Percentiles rank a stretch among this genome's conserved stretches.
Conservation (phyloP, 345 rosid species). For the Laguncularia racemosa region DNA sequence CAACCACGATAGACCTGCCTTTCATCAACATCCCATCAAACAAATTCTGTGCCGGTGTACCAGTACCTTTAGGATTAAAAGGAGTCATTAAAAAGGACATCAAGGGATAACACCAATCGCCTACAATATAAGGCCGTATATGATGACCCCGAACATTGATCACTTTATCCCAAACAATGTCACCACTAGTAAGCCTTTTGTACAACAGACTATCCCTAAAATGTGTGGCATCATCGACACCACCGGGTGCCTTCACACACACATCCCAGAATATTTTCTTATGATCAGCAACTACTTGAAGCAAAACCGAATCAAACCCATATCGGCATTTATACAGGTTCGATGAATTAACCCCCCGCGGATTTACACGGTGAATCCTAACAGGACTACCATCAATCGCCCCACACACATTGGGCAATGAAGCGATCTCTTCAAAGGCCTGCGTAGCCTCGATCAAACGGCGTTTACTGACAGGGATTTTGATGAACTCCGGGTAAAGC, state of each 20-base stretch:
- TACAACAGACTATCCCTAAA: constrained; percentile 85
- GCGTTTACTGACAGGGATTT: constrained; percentile 80
- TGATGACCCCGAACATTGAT: constrained; percentile 71
- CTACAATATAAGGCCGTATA: constrained; percentile 84
- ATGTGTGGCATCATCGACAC: constrained; percentile 70
- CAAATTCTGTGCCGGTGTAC: constrained; percentile 80
- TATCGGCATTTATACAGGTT: constrained; percentile 44
- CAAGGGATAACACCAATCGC: constrained; percentile 95
- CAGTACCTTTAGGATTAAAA: constrained; percentile 70
- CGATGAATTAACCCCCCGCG: constrained; percentile 22
- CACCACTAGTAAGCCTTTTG: constrained; percentile 71
- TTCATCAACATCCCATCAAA: constrained; percentile 99
- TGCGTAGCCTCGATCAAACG: constrained; percentile 79
- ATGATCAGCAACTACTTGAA: constrained; percentile 92
- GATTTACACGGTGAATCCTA: constrained; percentile 38
- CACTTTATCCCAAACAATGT: constrained; percentile 88
- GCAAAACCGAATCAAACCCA: constrained; percentile 71
- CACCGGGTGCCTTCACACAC: constrained; percentile 90
- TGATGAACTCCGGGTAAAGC: constrained; percentile 86
- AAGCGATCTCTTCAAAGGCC: constrained; percentile 82
- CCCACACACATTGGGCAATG: constrained; percentile 90
- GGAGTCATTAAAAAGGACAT: constrained; percentile 88
- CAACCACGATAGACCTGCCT: constrained; percentile 89
- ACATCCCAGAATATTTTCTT: constrained; percentile 95
- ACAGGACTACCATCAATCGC: constrained; percentile 81